Evolutionary conservation across 2,329 filamentous ascomycete genomes (phyloP).

Genomic region (Penicillium sumatraense): DNA sequence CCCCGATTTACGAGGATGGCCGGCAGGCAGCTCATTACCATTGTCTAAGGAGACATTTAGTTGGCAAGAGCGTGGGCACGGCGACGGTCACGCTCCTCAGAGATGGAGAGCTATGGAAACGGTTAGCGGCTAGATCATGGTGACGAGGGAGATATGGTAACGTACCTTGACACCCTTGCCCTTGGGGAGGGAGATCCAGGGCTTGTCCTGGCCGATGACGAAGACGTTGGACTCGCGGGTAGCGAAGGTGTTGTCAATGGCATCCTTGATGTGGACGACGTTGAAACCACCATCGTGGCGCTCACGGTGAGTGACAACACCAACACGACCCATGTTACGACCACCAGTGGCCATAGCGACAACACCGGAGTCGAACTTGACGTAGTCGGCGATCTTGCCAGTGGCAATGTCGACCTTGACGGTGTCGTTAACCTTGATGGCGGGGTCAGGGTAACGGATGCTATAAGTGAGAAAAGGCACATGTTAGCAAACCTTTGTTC

Average conservation of each 20-base stretch:
- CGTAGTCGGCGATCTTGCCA: conserved; percentile 97
- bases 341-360: conserved; percentile 99
- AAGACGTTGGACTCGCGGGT: conserved; percentile 99
- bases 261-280: conserved; percentile 99
- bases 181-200: conserved; percentile 99
- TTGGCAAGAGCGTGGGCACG: conserved; percentile 69
- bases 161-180: conserved; percentile 96
- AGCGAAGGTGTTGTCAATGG: conserved; percentile 99
- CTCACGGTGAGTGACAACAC: conserved; percentile 99
- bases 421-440: conserved; percentile 99
- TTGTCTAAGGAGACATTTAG: conserved; percentile 43
- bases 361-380: conserved; percentile 98
- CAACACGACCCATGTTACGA: conserved; percentile 99
- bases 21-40: conserved; percentile 21
- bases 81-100: conserved; percentile 98
- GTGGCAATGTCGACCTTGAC: conserved; percentile 98
- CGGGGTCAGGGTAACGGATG: conserved; percentile 98
- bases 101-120: conserved; percentile 76
- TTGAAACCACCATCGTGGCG: conserved; percentile 99
- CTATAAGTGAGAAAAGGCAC: conserved; percentile 54
- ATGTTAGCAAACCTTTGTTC: conserved; percentile 41
- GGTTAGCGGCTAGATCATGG: conserved; percentile 20
- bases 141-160: conserved; percentile 7
- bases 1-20: conserved; percentile 17
- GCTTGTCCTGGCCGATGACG: conserved; percentile 97